phyloP scores from a whole-genome alignment of 1,284 basidiomycete species.

The Ustilago lituana region DNA sequence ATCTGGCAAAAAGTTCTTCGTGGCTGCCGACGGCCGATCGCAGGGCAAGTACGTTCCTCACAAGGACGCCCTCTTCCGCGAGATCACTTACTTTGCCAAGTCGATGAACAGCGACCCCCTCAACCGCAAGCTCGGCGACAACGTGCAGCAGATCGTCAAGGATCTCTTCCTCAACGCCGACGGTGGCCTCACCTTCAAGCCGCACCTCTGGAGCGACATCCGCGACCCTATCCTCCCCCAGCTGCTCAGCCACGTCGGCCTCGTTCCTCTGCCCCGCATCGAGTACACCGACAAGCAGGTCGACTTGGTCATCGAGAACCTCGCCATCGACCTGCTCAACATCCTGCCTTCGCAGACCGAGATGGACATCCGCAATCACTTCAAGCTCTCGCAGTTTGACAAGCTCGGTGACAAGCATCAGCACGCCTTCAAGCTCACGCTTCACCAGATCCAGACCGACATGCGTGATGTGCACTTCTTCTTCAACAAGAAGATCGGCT shows the following conservation, averaged over 20 bases:
- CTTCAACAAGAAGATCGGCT: constrained; percentile 71
- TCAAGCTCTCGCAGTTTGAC: constrained; percentile 73
- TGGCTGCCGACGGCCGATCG: constrained; percentile 67
- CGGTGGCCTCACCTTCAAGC: constrained; percentile 80
- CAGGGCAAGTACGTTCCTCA: constrained; percentile 81
- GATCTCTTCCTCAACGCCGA: constrained; percentile 76
- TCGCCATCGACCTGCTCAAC: constrained; percentile 82
- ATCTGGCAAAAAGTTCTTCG: constrained; percentile 61
- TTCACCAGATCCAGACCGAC: constrained; percentile 89
- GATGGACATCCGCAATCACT: constrained; percentile 82
- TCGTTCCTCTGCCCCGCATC: constrained; percentile 77
- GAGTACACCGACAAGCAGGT: constrained; percentile 68
- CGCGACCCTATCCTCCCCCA: constrained; percentile 82
- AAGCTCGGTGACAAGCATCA: constrained; percentile 54
- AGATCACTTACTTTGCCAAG: constrained; percentile 79
- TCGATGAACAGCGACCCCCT: constrained; percentile 85
- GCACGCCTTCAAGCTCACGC: constrained; percentile 59
- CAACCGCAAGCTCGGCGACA: constrained; percentile 81
- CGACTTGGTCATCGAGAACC: constrained; percentile 84
- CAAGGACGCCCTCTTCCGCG: constrained; percentile 82
- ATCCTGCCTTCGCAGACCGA: constrained; percentile 75
- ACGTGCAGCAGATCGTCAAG: constrained; percentile 82
- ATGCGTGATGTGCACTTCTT: constrained; percentile 91
- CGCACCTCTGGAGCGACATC: constrained; percentile 82
- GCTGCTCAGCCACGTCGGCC: constrained; percentile 76